Base-by-base conservation (phyloP, 2,329 filamentous ascomycete genomes). In the Podosphaera fusca region DNA sequence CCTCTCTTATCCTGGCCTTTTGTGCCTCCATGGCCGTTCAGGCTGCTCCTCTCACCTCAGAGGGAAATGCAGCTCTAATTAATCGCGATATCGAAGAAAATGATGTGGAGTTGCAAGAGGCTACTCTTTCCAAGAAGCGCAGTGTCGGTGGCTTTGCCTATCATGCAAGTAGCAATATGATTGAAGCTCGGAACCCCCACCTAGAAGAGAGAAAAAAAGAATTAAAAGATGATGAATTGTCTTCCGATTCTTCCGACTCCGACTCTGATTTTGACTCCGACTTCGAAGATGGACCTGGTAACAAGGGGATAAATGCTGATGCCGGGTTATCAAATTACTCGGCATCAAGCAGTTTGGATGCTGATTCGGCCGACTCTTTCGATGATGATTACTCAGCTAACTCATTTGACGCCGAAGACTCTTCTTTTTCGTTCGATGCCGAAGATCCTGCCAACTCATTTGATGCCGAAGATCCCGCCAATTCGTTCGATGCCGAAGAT, bases 1-100 rank as follows among this genome's bases (percentile, higher is more conserved):
- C 60, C 36, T 60, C 61, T 55, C 42, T 64, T 21, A 61, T 63
- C 49, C 45, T 65, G 58, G 60, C 61, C 57, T 63, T 65, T 50
- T 64, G 61, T 55, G 59, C 62, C 57, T 58, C 59, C 33, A 47
- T 62, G 47, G 61, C 63, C 34, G 61, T 63, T 31, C 61, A 64
- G 30, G 61, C 61, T 36, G 60, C 60, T 45, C 62, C 62, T 50
- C 12, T 50, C 4, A 29, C 46, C 31, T 33, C 50, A 10, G 46
- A 21, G 4, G 12, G 14, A 21, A 12, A 31, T 31, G 21, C 36
- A 50, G 38, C 56, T 6, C 49, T 58, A 8, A 53, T 57, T 45
- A 55, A 55, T 49, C 56, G 60, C 31, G 36, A 49, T 40, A 55
- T 53, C 40, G 57, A 57, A 53, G 33, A 34, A 34, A 36, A 12